Base-by-base conservation (phyloP, 805 yeast species). In the Lachancea lanzarotensis region DNA sequence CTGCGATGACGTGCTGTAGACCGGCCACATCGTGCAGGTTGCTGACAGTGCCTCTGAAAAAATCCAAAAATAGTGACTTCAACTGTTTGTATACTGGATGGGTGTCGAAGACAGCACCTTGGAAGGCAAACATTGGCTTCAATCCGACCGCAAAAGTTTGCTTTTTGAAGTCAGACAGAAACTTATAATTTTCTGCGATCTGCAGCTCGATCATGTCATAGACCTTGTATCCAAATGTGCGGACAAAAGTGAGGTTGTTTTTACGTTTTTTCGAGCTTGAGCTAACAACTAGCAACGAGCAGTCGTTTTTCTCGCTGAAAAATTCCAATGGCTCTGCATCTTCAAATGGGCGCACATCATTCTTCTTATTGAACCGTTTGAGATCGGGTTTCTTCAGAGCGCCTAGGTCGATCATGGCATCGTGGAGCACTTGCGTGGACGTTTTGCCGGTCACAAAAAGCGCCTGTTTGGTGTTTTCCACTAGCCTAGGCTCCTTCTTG, bases 181-280 rank as follows among this genome's bases (percentile, higher is more conserved):
- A 70, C 63, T 88, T 87, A 60, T 65, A 78, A 63, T 82, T 78
- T 34, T 78, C 76, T 48, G 79, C 78, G 35, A 87, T 77, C 45
- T 83, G 76, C 49, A 93, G 72, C 70, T 93, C 98, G 57, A 93
- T 73, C 96, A 93, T 91, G 63, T 93, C 98, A 63, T 83, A 91
- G 11, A 93, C 69, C 65, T 88, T 85, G 68, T 79, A 85, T 62
- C 89, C 88, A 72, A 93, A 93, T 38, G 95, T 88, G 62, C 98
- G 78, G 27, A 82, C 72, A 66, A 90, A 91, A 1, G 93, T 86
- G 57, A 93, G 71, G 52, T 87, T 88, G 66, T 91, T 87, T 49
- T 95, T 96, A 65, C 98, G 78, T 71, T 93, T 93, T 65, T 93
- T 93, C 62, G 86, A 87, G 66, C 78, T 78, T 17, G 87, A 74